Evolutionary conservation across 2,329 filamentous ascomycete genomes (phyloP).

Genomic region (Fusarium sp.): DNA sequence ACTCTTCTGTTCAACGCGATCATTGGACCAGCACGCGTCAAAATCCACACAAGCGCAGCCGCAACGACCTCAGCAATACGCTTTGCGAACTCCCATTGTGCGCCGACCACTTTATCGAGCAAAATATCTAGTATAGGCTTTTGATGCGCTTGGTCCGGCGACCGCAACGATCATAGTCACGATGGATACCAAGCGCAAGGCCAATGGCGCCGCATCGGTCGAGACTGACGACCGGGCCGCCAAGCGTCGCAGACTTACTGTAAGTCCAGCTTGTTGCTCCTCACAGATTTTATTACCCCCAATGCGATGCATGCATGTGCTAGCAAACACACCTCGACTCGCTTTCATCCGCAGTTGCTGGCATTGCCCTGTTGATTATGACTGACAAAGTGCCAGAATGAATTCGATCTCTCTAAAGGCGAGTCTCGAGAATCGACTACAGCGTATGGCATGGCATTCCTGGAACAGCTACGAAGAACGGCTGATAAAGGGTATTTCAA

Average conservation of each 20-base stretch:
- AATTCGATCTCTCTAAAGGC: slow-evolving; percentile 62
- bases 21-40: slow-evolving; percentile 45
- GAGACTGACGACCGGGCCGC: slow-evolving; percentile 64
- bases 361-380: not conserved
- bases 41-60: slow-evolving; percentile 43
- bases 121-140: slow-evolving; percentile 19
- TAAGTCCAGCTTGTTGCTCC: slow-evolving; percentile 54
- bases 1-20: slow-evolving; percentile 43
- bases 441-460: slow-evolving; percentile 75
- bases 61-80: slow-evolving; percentile 29
- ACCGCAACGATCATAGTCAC: slow-evolving; percentile 40
- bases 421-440: slow-evolving; percentile 77
- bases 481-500: slow-evolving; percentile 80
- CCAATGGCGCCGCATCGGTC: slow-evolving; percentile 57
- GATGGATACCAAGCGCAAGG: slow-evolving; percentile 70
- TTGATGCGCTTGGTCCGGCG: slow-evolving; percentile 47
- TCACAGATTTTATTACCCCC: slow-evolving; percentile 12
- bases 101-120: slow-evolving; percentile 28
- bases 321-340: not conserved
- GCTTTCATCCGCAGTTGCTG: not conserved
- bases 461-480: slow-evolving; percentile 79
- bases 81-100: slow-evolving; percentile 46
- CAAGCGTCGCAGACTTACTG: slow-evolving; percentile 65
- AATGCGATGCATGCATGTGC: slow-evolving; percentile 1
- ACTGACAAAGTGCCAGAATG: slow-evolving; percentile 46